Conservation (phyloP, 306 rosid species). For the Boehmeria nivea region DNA sequence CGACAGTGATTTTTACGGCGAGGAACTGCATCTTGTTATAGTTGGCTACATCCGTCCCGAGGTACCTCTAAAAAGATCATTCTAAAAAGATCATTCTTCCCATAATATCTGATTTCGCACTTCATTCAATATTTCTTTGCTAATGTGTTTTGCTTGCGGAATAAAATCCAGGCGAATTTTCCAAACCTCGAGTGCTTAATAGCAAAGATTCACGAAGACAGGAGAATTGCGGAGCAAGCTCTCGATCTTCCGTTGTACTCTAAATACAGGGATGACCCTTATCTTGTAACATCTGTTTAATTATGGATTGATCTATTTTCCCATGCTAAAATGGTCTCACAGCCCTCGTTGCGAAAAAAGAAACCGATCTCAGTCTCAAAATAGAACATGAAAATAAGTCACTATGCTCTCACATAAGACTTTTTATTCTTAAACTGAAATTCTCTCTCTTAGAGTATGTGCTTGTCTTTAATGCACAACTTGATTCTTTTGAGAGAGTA, state of each 20-base stretch:
- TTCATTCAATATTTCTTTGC: constrained; percentile 13
- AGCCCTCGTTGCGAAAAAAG: no score
- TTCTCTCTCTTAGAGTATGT: no score
- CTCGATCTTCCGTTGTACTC: constrained; percentile 85
- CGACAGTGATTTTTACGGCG: constrained; percentile 67
- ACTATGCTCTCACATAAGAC: no score
- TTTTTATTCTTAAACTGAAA: no score
- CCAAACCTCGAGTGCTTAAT: constrained; percentile 65
- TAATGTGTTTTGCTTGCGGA: constrained; percentile 16
- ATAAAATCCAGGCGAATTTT: constrained; percentile 62
- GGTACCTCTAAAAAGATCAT: constrained; percentile 37
- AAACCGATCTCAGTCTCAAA: no score
- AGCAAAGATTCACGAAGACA: constrained; percentile 75
- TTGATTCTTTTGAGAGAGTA: no score
- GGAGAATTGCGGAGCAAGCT: constrained; percentile 62
- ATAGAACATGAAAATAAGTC: no score
- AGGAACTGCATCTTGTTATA: constrained; percentile 68
- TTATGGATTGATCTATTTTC: no score
- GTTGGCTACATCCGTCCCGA: constrained; percentile 90
- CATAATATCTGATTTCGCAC: no score
- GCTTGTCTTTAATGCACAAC: no score
- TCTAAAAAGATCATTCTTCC: background rate
- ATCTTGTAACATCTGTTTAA: constrained; percentile 30
- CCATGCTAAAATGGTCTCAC: no score
- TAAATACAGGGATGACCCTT: constrained; percentile 53